Evolutionary conservation across 768 basidiomycete genomes (phyloP).

Genomic region (Sarcodon sp.): DNA sequence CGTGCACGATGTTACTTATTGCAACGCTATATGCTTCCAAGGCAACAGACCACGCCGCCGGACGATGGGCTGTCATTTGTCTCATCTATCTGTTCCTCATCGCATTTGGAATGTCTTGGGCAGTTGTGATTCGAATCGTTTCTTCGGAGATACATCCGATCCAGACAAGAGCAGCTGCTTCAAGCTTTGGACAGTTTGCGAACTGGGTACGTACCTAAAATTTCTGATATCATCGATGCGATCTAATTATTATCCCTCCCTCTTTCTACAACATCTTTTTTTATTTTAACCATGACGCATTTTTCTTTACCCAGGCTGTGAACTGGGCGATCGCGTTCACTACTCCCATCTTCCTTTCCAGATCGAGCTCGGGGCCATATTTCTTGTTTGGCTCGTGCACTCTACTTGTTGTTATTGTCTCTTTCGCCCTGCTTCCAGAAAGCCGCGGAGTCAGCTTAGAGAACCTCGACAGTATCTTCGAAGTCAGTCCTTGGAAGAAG

Average conservation of each 20-base stretch:
- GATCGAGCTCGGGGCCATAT: constrained; percentile 31
- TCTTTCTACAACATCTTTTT: too few relatives aligned
- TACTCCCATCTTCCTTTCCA: constrained; percentile 31
- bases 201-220: constrained; percentile 25
- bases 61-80: constrained; percentile 27
- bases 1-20: constrained; percentile 25
- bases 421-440: constrained; percentile 27
- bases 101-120: constrained; percentile 30
- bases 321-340: constrained; percentile 32
- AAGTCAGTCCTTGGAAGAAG: constrained; percentile 10
- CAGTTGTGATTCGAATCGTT: constrained; percentile 26
- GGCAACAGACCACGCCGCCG: constrained; percentile 16
- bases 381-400: constrained; percentile 30
- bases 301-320: constrained; percentile 12
- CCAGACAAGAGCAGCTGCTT: constrained; percentile 27
- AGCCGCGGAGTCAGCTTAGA: constrained; percentile 31
- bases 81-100: constrained; percentile 35
- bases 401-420: constrained; percentile 23
- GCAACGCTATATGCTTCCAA: constrained; percentile 29
- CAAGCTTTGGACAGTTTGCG: constrained; percentile 25
- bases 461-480: constrained; percentile 25
- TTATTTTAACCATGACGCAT: neutral
- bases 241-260: too few relatives aligned
- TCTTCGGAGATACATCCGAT: constrained; percentile 35
- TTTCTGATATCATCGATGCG: neutral